A percentile compares a stretch with the other conserved stretches of the same genome.
These are phyloP conservation scores for Phoenix roebelenii DNA, from an alignment of 176 grass and related monocot species.

Conservation along the genomic window DNA sequence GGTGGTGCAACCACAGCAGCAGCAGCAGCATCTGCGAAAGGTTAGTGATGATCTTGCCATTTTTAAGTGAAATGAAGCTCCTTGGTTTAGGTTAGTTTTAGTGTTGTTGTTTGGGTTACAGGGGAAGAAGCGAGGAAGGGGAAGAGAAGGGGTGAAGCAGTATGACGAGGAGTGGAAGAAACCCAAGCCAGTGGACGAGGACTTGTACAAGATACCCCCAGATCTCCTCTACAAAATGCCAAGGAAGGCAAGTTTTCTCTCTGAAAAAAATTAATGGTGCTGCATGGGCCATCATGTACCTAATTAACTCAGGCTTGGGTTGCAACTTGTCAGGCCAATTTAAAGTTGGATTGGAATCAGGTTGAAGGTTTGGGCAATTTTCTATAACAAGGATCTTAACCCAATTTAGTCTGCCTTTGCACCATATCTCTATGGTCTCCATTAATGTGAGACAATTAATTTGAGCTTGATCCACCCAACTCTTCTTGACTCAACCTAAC, in stretches of 20 bases:
- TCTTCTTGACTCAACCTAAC: too few relatives aligned
- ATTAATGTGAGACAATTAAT: too few relatives aligned
- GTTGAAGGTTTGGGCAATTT: too few relatives aligned
- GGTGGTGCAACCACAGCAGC: neutral
- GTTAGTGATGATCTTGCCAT: neutral
- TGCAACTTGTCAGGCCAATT: too few relatives aligned
- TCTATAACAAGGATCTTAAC: too few relatives aligned
- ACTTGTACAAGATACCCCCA: conserved; percentile 2
- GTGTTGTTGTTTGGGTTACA: neutral
- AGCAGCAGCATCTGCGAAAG: neutral
- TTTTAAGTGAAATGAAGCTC: neutral
- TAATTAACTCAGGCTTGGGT: neutral
- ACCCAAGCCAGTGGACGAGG: neutral
- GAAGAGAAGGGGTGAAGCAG: neutral
- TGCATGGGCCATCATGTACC: neutral
- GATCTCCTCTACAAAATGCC: neutral
- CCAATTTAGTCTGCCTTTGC: too few relatives aligned
- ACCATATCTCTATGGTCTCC: too few relatives aligned
- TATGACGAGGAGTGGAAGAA: neutral
- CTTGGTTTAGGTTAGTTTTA: neutral
- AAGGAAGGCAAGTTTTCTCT: neutral
- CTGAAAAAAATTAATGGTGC: neutral
- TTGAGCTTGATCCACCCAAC: too few relatives aligned
- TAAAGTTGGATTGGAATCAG: too few relatives aligned
- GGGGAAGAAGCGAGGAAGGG: neutral